Base-by-base conservation (phyloP, 345 rosid genomes). In the Aegle marmelos region DNA sequence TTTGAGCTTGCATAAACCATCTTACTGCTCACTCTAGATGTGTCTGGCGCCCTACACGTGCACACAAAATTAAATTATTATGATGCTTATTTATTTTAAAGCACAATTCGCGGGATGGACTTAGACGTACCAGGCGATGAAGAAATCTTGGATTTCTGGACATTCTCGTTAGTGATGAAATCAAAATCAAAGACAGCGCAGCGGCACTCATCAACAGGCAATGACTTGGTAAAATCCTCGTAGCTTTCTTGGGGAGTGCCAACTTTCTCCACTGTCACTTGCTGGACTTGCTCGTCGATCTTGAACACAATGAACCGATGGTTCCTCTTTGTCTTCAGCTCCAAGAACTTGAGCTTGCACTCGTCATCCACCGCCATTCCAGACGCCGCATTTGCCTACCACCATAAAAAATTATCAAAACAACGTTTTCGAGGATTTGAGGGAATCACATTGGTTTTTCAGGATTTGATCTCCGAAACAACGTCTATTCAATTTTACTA, bases 1-100 rank as follows among this genome's bases (percentile, higher is more conserved):
- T 88, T 91, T 2, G 93, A 90, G 82, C 94, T 91, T 54, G 96
- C 92, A 78, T 91, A 91, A 27, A 91, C 70, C 96, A 90, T 91
- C 87, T 91, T 91, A 78, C 91, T 91, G 72, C 96, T 80, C 83
- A 89, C 92, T 86, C 77, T 89, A 57, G 94, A 86, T 21, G 89
- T 72, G 33, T 92, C 97, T 8, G 94, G 97, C 24, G 94, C 56
- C 93, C 95, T 91, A 3, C 5, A 45, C 50, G 50, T 10, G 17
- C 17, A 3, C 50, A 45, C 5, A 45, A 11, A 45, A 13, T n/a
- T n/a, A n/a, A n/a, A n/a, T n/a, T n/a, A 3, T 45, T 11, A 45
- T 45, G 50, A 13, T 1, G 4, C 5, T 13, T 13, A 13, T 45
- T 45, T 45, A 13, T 16, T 45, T 45, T 45, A 0, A 2, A 45